Percentiles rank a stretch among this genome's conserved stretches.
These are phyloP conservation scores for Neurospora sp. DNA, from an alignment of 495 filamentous ascomycete species.

Conservation along the genomic window DNA sequence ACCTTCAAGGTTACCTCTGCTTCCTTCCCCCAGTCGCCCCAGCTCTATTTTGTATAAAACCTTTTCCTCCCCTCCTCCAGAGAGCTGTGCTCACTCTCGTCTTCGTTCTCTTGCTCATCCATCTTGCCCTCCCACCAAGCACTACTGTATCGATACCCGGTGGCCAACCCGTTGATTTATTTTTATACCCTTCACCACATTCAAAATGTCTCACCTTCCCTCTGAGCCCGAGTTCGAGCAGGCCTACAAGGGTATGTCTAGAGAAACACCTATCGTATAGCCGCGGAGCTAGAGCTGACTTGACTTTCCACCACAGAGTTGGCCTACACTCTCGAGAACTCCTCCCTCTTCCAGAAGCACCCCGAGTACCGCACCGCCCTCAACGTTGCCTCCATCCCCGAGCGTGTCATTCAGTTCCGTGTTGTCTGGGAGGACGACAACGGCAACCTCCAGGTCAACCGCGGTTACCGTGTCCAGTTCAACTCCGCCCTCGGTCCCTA, in stretches of 20 bases:
- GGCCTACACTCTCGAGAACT: slow-evolving; percentile 84
- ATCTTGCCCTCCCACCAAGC: slow-evolving; percentile 4
- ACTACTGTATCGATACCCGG: slow-evolving; percentile 7
- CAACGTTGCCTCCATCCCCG: slow-evolving; percentile 77
- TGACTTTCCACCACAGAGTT: slow-evolving; percentile 53
- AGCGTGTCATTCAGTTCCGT: slow-evolving; percentile 95
- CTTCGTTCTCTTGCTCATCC: slow-evolving; percentile 1
- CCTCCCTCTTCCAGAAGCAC: slow-evolving; percentile 82
- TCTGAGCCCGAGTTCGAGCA: slow-evolving; percentile 97
- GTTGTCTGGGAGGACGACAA: slow-evolving; percentile 95
- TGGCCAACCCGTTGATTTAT: not conserved
- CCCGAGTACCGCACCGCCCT: slow-evolving; percentile 91
- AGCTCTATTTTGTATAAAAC: not conserved
- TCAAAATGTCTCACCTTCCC: slow-evolving; percentile 72
- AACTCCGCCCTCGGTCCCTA: slow-evolving; percentile 96
- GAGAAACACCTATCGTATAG: not conserved
- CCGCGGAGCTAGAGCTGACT: not conserved
- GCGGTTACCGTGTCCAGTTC: slow-evolving; percentile 96
- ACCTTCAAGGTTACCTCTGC: not conserved
- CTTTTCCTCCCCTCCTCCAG: slow-evolving; percentile 4
- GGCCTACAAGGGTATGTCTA: slow-evolving; percentile 74
- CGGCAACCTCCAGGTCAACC: slow-evolving; percentile 83
- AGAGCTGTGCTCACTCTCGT: not conserved
- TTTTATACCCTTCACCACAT: not conserved
- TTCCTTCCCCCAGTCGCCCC: not conserved